Base-by-base conservation (phyloP, 129 eudicot genomes). In the Lactuca sativa region DNA sequence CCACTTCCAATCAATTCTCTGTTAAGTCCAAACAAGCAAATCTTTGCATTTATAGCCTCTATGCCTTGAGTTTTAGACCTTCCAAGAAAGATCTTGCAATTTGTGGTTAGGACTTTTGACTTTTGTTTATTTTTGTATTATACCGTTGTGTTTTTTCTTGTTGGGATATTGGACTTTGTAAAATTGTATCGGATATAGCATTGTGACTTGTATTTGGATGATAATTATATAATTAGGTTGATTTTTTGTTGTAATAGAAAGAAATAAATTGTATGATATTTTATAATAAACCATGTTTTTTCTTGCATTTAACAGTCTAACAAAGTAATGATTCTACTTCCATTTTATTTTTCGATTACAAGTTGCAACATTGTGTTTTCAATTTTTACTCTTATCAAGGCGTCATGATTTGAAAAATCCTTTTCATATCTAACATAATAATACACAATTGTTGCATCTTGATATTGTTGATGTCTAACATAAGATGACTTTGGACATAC, bases 41-140 rank as follows among this genome's bases (percentile, higher is more conserved):
- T 74, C 70, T 84, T 32, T 90, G 97, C 64, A 83, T 93, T 62
- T 93, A 90, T 58, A 88, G 90, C 62, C 74, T 90, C 31, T 83
- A 65, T 71, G 90, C 92, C 6, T 58, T 93, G 73, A 93, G 80
- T 74, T 93, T 56, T 69, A 80, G 89, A 69, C 99, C 99, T 15
- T 73, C 87, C 59, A 80, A 77, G 59, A 90, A 65, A 66, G 77
- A 82, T 61, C 48, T 54, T 64, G 79, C 75, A 31, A 48, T 93
- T 49, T 93, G 99, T 80, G 85, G 88, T 3, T 17, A 56, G 60
- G 25, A 16, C 15, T 56, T 16, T 16, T 12, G 3, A 43, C 3
- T 8, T 43, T 43, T 7, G 47, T 8, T 43, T 43, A 43, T 43
- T 43, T 43, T 12, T 40, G 47, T 40, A 43, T 43, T 43, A 43